Evolutionary conservation across 1,139 yeast genomes (phyloP), one percentile per base, ranked within the genome.

Genomic region (Nadsonia commutata): DNA sequence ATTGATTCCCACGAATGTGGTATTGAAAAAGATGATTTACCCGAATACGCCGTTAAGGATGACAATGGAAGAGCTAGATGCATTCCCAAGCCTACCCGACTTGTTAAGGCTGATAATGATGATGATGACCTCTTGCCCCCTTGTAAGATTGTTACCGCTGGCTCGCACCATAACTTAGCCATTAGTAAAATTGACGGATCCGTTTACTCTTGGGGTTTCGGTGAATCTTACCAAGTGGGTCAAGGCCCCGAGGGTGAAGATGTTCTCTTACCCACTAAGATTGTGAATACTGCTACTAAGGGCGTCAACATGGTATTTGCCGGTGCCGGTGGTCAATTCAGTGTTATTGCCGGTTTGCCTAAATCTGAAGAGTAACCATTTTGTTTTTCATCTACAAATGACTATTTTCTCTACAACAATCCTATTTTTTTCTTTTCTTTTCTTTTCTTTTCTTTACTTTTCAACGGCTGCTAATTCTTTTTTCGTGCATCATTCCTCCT

Each of bases 121-220:
- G 65, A 59, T 20, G 64, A 57, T 6, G 64, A 58, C 40, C 44
- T 51, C n/a, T 62, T 76, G 40, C 82, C 84, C 42, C 67, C 67
- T 46, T 70, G 81, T 54, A 80, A 76, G 55, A 60, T 70, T 5
- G 68, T 88, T 39, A 81, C 93, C 4, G 76, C 80, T 41, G 98
- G 98, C 1, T 80, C 95, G 1, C 97, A 90, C 55, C 98, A 90
- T 59, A 81, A 94, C 0, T 65, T 90, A 48, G 96, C 95, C 1
- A 72, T 88, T 3, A 77, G 93, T 7, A 55, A 50, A 31, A 74
- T 70, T 31, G 88, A 84, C 52, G 98, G 99, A 4, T 66, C 82
- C 46, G 83, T 78, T 1, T 90, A 79, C 66, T 75, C 96, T 1
- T 90, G 99, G 99, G 99, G 99, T 1, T 90, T 88, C 59, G 96